Base-by-base conservation (phyloP, 495 filamentous ascomycete genomes). In the Xylaria scruposa region DNA sequence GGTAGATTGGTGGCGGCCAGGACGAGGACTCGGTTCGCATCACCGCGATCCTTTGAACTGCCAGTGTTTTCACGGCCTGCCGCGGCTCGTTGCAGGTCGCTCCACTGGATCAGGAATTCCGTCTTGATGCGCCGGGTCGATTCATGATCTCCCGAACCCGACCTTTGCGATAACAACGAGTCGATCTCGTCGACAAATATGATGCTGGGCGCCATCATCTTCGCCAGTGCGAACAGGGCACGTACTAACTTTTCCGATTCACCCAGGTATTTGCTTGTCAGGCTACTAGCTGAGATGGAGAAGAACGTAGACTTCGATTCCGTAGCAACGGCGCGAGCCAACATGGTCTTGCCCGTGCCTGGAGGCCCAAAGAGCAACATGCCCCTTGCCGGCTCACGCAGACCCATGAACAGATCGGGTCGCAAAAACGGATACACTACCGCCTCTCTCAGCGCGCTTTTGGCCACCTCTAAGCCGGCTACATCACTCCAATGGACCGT, bases 111-210 rank as follows among this genome's bases (percentile, higher is more conserved):
- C 66, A 99, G 80, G 70, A 99, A 99, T 76, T 99, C 96, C 0
- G 96, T 99, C 82, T 99, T 98, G 75, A 97, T 97, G 33, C 97
- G 88, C 49, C 95, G 87, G 9, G 94, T 97, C 6, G 97, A 92
- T 81, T 99, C 96, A 77, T 98, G 91, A 75, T 99, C 96, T 7
- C 94, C 90, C 3, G 88, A 89, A 0, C 94, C 94, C 9, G 91
- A 92, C 29, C 96, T 89, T 3, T 94, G 88, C 0, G 94, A 97
- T 1, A 99, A 86, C 6, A 99, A 83, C 1, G 96, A 98, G 79
- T 99, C 96, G 75, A 99, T 99, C 79, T 99, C 96, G 76, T 99
- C 96, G 7, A 99, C 95, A 74, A 99, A 99, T 74, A 99, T 99
- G 80, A 99, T 98, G 70, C 92, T 94, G 0, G 96, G 96, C 0